Base-by-base conservation (phyloP, 768 basidiomycete species). In the Cubamyces lactineus region DNA sequence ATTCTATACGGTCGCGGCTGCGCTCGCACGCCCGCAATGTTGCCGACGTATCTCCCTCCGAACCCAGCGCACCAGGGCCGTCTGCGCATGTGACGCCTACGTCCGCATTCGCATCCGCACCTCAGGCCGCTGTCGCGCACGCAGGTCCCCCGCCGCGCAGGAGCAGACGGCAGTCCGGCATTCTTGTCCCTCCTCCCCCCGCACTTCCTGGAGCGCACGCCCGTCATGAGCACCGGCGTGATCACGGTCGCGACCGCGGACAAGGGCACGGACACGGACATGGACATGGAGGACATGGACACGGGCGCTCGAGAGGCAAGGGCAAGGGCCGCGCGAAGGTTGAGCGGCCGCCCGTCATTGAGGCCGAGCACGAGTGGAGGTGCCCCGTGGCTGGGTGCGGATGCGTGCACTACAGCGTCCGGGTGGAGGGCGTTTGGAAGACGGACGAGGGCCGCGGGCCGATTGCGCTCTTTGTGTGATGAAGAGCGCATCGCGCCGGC, bases 371-470 rank as follows among this genome's bases (percentile, higher is more conserved):
- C 66, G 78, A 83, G 67, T 92, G 87, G 87, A 66, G 47, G 16
- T 92, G 89, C 68, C 89, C 89, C 0, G 86, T 91, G 1, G 65
- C 77, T 2, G 79, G 79, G 1, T 92, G 89, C 68, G 80, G 74
- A 11, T 72, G 71, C 15, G 65, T 76, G 39, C 88, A 90, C 71
- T 73, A 76, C 12, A 89, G 87, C 64, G 78, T 87, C 38, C 78
- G 82, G 62, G 67, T 87, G 12, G 79, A 79, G 43, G 87, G 86
- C 2, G 76, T 74, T 58, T 92, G 89, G 88, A 77, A 74, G 40
- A 82, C 81, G 69, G 86, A 88, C 65, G 79, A 78, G 52, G 77
- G 77, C 43, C 68, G 71, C 53, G 78, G 79, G 23, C 75, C 74
- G 12, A 71, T 80, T 55, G 69, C 73, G 21, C 65, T 81, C 50